Evolutionary conservation across 2,329 filamentous ascomycete species (phyloP).

Genomic region (Microcyclospora tardicrescens): DNA sequence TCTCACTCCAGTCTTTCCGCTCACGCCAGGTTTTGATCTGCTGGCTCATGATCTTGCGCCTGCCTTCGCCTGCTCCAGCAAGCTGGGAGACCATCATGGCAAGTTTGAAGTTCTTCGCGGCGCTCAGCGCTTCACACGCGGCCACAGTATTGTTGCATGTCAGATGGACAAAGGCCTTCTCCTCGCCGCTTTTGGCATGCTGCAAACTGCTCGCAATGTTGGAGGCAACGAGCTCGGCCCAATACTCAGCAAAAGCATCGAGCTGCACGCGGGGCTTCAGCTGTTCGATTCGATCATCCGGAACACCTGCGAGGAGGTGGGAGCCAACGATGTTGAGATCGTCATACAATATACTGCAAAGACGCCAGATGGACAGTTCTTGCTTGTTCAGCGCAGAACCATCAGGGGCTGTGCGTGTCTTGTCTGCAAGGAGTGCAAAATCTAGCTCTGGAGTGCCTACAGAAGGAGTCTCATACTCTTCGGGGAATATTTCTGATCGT

Average conservation of each 20-base stretch:
- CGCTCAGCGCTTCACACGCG: conserved; percentile 67
- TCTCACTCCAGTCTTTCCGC: conserved; percentile 73
- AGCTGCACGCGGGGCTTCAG: conserved; percentile 32
- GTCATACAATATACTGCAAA: conserved; percentile 80
- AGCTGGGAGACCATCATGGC: conserved; percentile 75
- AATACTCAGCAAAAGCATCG: conserved; percentile 56
- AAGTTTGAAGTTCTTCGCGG: conserved; percentile 68
- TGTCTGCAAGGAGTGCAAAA: conserved; percentile 38
- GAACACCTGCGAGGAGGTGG: conserved; percentile 25
- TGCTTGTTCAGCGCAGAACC: conserved; percentile 29
- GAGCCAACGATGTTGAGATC: conserved; percentile 29
- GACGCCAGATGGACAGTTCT: conserved; percentile 69
- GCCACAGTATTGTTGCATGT: conserved; percentile 68
- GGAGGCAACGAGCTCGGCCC: conserved; percentile 33
- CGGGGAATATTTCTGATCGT: too few relatives aligned
- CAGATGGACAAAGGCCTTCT: conserved; percentile 70
- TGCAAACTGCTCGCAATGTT: conserved; percentile 35
- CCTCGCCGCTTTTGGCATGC: conserved; percentile 54
- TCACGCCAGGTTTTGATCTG: conserved; percentile 79
- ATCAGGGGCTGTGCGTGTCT: not conserved
- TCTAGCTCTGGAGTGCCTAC: conserved; percentile 38
- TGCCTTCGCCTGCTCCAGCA: conserved; percentile 50
- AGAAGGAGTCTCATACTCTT: conserved; percentile 37
- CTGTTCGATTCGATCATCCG: conserved; percentile 29
- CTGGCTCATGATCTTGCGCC: conserved; percentile 60